Evolutionary conservation across 192 early-diverging fungal species (phyloP).

Genomic region (Phlyctochytrium planicorne): DNA sequence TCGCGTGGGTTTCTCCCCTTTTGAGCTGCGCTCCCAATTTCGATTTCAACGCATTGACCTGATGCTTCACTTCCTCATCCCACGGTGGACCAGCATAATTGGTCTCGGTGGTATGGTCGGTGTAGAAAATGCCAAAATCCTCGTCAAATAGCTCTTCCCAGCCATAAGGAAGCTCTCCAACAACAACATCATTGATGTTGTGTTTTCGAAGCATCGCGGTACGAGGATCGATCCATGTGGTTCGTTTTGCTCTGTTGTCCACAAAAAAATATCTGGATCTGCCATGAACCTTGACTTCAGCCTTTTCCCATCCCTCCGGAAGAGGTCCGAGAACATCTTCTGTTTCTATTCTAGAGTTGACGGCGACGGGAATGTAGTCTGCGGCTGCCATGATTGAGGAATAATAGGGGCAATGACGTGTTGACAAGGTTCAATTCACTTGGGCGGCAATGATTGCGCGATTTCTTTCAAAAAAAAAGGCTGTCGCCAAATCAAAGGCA

Average conservation of each 20-base stretch:
- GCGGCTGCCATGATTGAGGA: neutral
- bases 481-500: too few species aligned
- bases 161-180: conserved; percentile 38
- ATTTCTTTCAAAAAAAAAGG: too few species aligned
- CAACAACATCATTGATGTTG: conserved; percentile 41
- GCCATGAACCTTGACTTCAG: conserved; percentile 20
- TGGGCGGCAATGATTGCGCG: too few species aligned
- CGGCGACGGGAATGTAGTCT: conserved; percentile 25
- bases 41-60: conserved; percentile 20
- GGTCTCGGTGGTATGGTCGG: conserved; percentile 32
- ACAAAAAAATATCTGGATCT: conserved; percentile 42
- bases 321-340: conserved; percentile 36
- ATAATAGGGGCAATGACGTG: too few species aligned
- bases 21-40: conserved; percentile 5
- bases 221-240: conserved; percentile 52
- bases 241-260: conserved; percentile 41
- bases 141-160: conserved; percentile 35
- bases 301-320: conserved; percentile 36
- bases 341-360: conserved; percentile 38
- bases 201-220: conserved; percentile 34
- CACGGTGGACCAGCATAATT: conserved; percentile 35
- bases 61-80: conserved; percentile 17
- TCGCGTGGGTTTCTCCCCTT: neutral
- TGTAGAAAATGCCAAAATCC: conserved; percentile 29
- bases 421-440: too few species aligned